Evolutionary conservation across 257 asterid species (phyloP).

Genomic region (Cinchona pubescens): DNA sequence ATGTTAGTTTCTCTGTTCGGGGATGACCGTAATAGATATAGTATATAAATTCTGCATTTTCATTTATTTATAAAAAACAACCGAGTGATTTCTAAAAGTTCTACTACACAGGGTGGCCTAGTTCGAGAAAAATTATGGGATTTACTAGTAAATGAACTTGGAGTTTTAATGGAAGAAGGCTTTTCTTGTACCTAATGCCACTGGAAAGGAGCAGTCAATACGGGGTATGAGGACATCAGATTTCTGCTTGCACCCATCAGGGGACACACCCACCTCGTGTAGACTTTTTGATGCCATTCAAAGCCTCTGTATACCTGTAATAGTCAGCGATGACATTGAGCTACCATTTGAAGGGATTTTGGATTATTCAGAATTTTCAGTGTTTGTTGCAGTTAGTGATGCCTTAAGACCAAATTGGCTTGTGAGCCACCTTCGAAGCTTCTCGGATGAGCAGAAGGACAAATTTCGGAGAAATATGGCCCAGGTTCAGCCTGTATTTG

Average conservation of each 20-base stretch:
- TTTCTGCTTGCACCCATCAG: conserved; percentile 95
- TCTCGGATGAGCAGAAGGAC: conserved; percentile 58
- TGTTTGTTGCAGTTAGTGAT: conserved; percentile 71
- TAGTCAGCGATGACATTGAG: conserved; percentile 81
- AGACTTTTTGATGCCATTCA: conserved; percentile 89
- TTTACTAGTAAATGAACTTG: conserved; percentile 54
- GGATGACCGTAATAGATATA: neutral
- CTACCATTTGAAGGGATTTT: conserved; percentile 92
- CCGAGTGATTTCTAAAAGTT: neutral
- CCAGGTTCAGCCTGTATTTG: conserved; percentile 52
- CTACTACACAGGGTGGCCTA: conserved; percentile 62
- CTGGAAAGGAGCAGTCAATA: conserved; percentile 87
- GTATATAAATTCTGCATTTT: neutral
- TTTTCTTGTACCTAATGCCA: conserved; percentile 92
- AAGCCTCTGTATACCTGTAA: conserved; percentile 89
- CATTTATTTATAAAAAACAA: neutral
- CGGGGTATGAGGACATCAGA: conserved; percentile 89
- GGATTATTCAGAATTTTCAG: conserved; percentile 71
- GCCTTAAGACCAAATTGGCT: conserved; percentile 82
- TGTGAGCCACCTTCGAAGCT: conserved; percentile 55
- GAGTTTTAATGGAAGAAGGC: conserved; percentile 83
- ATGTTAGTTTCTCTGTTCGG: neutral
- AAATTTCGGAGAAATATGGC: conserved; percentile 54
- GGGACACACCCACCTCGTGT: conserved; percentile 94
- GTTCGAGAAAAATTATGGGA: conserved; percentile 92